Conservation (phyloP, 345 rosid species). For the Nephelium lappaceum region DNA sequence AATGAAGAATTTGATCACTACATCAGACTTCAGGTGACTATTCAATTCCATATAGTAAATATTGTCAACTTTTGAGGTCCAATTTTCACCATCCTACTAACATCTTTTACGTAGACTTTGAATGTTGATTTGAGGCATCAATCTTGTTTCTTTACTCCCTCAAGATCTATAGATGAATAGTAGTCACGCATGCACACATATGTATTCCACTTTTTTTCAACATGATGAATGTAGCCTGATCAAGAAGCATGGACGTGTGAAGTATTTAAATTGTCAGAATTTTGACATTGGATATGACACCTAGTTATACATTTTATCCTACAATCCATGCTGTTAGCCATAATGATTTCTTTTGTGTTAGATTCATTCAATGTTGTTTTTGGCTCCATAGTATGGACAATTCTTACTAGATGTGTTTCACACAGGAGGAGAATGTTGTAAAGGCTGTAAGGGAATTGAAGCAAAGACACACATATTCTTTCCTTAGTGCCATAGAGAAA, state of each 20-base stretch:
- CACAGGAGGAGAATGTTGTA: slow-evolving; percentile 60
- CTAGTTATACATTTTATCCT: not conserved
- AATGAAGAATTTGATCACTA: slow-evolving; percentile 63
- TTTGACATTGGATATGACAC: not conserved
- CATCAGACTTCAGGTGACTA: slow-evolving; percentile 56
- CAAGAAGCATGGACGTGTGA: not conserved
- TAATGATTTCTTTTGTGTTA: not conserved
- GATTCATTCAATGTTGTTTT: not conserved
- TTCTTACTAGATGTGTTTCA: slow-evolving; percentile 10
- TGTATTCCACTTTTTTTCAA: not conserved
- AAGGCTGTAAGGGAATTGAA: slow-evolving; percentile 58
- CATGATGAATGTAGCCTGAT: not conserved
- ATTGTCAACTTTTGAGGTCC: not conserved
- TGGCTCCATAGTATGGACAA: not conserved
- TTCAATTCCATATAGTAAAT: slow-evolving; percentile 10
- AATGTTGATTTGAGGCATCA: not conserved
- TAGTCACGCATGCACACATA: not conserved
- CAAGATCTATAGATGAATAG: not conserved
- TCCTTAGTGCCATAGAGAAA: slow-evolving; percentile 57
- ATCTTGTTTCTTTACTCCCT: not conserved
- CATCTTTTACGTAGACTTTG: not conserved
- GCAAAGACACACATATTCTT: slow-evolving; percentile 56
- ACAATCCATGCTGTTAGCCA: not conserved
- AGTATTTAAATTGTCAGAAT: not conserved
- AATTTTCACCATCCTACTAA: not conserved